Evolutionary conservation across 176 grass and related monocot genomes (phyloP), one percentile per base, ranked within the genome.

Genomic region (Carex pumila): DNA sequence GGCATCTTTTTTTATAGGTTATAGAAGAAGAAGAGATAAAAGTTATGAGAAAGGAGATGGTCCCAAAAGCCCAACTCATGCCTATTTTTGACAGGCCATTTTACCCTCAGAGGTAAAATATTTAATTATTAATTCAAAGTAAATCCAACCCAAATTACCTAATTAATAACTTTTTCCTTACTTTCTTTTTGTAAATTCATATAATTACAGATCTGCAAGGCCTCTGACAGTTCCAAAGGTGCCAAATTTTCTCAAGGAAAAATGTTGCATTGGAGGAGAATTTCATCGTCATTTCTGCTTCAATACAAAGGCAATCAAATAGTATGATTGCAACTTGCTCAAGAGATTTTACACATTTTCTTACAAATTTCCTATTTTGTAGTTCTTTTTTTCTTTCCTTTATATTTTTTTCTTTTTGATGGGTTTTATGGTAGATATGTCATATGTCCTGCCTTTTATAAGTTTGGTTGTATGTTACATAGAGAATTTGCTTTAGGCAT

Each of bases 41-140:
- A 84, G 72, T 90, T 79, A 94, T 93, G 95, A 90, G 95, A 87
- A 98, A 94, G 73, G 95, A 98, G 79, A 98, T 98, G 95, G 90
- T 94, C 76, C 95, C 91, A 7, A 98, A 98, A 85, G 95, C 92
- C 6, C 95, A 98, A 86, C 86, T 98, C 67, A 98, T 98, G 95
- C 92, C 95, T 85, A 87, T 86, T 39, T 98, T 94, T 79, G 90
- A 98, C 85, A 98, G 89, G 36, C 92, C 95, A 77, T 94, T 98
- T 84, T 86, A 92, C 82, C 95, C 91, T 71, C 87, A 94, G 75
- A 91, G 95, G 95, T 91, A 93, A 73, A 93, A 5, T 50, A 29
- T 25, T 73, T 41, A 10, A n/a, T 3, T 43, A 11, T n/a, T n/a
- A n/a, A n/a, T 31, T 12, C 9, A 65, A 65, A 65, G 11, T 4